Conservation (phyloP, 495 filamentous ascomycete species). For the Trichoderma parareesei region DNA sequence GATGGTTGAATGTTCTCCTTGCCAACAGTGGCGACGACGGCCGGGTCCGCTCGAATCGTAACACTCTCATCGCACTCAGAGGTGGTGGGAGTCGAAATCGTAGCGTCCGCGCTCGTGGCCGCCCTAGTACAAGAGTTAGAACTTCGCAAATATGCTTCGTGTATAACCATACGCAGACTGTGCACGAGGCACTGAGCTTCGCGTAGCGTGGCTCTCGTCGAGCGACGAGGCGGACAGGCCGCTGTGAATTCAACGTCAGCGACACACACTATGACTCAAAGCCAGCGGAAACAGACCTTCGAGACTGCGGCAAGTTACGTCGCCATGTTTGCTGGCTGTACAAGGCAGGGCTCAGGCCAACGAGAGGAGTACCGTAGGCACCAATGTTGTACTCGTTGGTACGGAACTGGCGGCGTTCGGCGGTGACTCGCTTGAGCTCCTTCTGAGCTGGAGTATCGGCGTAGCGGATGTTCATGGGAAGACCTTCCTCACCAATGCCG, state of each 20-base stretch:
- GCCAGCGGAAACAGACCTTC: not conserved
- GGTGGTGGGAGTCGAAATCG: conserved; percentile 20
- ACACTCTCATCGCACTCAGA: conserved; percentile 39
- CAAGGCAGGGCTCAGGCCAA: conserved; percentile 39
- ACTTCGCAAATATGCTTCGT: conserved; percentile 12
- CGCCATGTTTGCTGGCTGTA: conserved; percentile 20
- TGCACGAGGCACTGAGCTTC: conserved; percentile 6
- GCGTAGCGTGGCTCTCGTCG: not conserved
- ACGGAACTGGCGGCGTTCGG: conserved; percentile 84
- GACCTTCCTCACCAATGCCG: conserved; percentile 59
- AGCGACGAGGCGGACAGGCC: conserved; percentile 3
- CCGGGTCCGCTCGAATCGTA: conserved; percentile 42
- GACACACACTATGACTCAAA: not conserved
- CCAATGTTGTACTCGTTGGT: conserved; percentile 86
- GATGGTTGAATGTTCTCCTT: conserved; percentile 43
- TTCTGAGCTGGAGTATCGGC: conserved; percentile 96
- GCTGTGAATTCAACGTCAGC: not conserved
- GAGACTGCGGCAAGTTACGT: not conserved
- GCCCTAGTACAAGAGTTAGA: conserved; percentile 19
- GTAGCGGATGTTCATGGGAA: conserved; percentile 86
- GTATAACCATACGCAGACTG: conserved; percentile 11
- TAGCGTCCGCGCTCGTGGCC: conserved; percentile 13
- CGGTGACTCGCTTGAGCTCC: conserved; percentile 86
- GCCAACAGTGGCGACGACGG: conserved; percentile 28
- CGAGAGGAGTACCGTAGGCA: conserved; percentile 47